Evolutionary conservation across 768 basidiomycete genomes (phyloP).

Genomic region (Paxillus involutus): DNA sequence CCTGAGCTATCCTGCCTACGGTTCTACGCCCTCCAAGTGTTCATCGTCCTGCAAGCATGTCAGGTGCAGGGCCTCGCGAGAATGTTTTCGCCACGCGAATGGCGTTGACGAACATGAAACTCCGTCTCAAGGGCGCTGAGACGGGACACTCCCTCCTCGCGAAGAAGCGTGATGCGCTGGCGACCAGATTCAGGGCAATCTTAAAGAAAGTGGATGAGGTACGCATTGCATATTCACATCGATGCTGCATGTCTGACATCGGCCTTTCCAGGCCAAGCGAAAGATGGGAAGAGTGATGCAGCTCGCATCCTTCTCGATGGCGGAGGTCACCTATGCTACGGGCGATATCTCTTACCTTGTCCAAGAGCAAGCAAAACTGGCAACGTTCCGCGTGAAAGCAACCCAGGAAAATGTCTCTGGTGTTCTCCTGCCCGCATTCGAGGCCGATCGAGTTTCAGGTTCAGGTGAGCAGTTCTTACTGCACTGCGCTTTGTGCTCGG

Average conservation of each 20-base stretch:
- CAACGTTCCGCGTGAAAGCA: slow-evolving; percentile 89
- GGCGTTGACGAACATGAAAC: slow-evolving; percentile 92
- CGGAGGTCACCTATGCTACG: slow-evolving; percentile 97
- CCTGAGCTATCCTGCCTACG: background rate
- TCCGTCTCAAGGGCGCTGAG: slow-evolving; percentile 87
- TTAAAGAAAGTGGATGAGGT: slow-evolving; percentile 98
- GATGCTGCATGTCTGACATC: slow-evolving; percentile 15
- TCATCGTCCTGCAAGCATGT: slow-evolving; percentile 54
- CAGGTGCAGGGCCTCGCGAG: slow-evolving; percentile 86
- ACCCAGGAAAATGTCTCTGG: slow-evolving; percentile 99
- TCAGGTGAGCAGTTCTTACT: slow-evolving; percentile 53
- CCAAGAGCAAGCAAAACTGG: slow-evolving; percentile 91
- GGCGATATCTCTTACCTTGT: slow-evolving; percentile 98
- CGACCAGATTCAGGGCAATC: slow-evolving; percentile 91
- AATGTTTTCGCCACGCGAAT: slow-evolving; percentile 96
- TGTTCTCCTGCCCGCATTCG: slow-evolving; percentile 93
- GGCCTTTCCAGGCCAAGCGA: slow-evolving; percentile 76
- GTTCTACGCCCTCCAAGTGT: background rate
- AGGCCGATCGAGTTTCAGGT: slow-evolving; percentile 82
- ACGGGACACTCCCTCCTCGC: slow-evolving; percentile 94
- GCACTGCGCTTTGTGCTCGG: slow-evolving; percentile 1
- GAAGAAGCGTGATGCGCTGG: slow-evolving; percentile 97
- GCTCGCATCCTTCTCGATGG: slow-evolving; percentile 97
- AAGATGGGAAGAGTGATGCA: slow-evolving; percentile 99
- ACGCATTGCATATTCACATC: slow-evolving; percentile 19